Evolutionary conservation across 2,329 filamentous ascomycete species (phyloP).

Genomic region (Trichophyton schoenleinii): DNA sequence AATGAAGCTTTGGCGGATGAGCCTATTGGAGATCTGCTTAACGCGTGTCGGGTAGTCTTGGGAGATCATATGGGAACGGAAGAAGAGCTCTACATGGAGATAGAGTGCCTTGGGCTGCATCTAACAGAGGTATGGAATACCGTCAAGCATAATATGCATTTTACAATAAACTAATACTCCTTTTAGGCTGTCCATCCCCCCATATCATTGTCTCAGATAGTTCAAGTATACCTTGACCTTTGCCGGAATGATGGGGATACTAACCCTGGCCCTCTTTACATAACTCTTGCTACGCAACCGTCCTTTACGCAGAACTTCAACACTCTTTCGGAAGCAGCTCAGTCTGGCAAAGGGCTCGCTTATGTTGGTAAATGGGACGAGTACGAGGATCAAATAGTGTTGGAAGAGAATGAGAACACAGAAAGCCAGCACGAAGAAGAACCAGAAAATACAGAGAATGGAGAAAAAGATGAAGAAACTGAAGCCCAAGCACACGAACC

Average conservation of each 20-base stretch:
- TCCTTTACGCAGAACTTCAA: slow-evolving; percentile 43
- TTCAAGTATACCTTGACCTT: slow-evolving; percentile 48
- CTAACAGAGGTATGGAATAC: slow-evolving; percentile 41
- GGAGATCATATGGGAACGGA: slow-evolving; percentile 43
- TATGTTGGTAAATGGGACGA: slow-evolving; percentile 20
- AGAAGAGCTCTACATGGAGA: slow-evolving; percentile 44
- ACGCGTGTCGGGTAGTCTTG: slow-evolving; percentile 43
- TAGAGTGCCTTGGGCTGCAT: slow-evolving; percentile 44
- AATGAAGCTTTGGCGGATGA: slow-evolving; percentile 43
- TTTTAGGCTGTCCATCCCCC: slow-evolving; percentile 35
- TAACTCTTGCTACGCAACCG: slow-evolving; percentile 43
- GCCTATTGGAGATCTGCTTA: slow-evolving; percentile 44
- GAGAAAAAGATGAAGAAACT: not conserved
- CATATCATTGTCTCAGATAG: slow-evolving; percentile 39
- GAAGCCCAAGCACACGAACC: not conserved
- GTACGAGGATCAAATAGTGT: slow-evolving; percentile 10
- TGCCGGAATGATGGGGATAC: slow-evolving; percentile 46
- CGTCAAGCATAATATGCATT: slow-evolving; percentile 5
- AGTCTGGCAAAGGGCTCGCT: slow-evolving; percentile 46
- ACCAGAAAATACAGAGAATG: not conserved
- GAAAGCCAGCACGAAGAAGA: slow-evolving; percentile 7
- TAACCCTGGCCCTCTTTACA: slow-evolving; percentile 44
- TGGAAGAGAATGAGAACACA: not conserved
- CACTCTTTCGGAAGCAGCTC: slow-evolving; percentile 41
- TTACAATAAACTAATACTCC: not conserved